These are phyloP conservation scores for Tricholomella constricta DNA, from an alignment of 768 basidiomycete genomes.

Conservation along the genomic window DNA sequence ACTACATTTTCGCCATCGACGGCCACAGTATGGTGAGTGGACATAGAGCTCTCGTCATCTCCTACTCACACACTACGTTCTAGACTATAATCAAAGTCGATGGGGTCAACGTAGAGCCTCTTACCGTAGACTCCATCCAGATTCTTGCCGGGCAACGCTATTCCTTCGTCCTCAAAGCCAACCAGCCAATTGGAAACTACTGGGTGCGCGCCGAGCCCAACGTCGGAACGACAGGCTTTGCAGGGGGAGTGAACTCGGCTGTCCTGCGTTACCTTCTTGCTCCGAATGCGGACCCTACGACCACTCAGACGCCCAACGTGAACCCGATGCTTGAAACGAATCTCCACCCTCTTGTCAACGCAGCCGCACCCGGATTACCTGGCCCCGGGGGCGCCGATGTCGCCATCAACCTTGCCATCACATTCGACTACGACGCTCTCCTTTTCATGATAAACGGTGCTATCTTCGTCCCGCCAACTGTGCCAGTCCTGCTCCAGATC, in stretches of 20 bases:
- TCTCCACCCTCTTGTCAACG: too few species aligned
- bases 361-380: slow-evolving; percentile 13
- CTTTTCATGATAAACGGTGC: slow-evolving; percentile 34
- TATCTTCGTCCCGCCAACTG: slow-evolving; percentile 41
- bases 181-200: slow-evolving; percentile 42
- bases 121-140: slow-evolving; percentile 38
- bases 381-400: slow-evolving; percentile 26
- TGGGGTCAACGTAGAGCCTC: slow-evolving; percentile 32
- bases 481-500: too few species aligned
- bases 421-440: slow-evolving; percentile 8
- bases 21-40: slow-evolving; percentile 33
- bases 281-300: slow-evolving; percentile 28
- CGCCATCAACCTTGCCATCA: too few species aligned
- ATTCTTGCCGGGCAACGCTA: too few species aligned
- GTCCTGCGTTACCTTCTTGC: slow-evolving; percentile 45
- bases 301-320: slow-evolving; percentile 12
- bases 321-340: slow-evolving; percentile 34
- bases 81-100: slow-evolving; percentile 43
- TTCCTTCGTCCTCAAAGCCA: too few species aligned
- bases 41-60: slow-evolving; percentile 3
- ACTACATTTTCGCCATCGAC: slow-evolving; percentile 45
- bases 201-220: slow-evolving; percentile 38
- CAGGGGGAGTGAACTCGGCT: slow-evolving; percentile 51
- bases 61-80: slow-evolving; percentile 14
- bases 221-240: slow-evolving; percentile 20